Base-by-base conservation (phyloP, 441 rosid genomes). In the Erodium moschatum region DNA sequence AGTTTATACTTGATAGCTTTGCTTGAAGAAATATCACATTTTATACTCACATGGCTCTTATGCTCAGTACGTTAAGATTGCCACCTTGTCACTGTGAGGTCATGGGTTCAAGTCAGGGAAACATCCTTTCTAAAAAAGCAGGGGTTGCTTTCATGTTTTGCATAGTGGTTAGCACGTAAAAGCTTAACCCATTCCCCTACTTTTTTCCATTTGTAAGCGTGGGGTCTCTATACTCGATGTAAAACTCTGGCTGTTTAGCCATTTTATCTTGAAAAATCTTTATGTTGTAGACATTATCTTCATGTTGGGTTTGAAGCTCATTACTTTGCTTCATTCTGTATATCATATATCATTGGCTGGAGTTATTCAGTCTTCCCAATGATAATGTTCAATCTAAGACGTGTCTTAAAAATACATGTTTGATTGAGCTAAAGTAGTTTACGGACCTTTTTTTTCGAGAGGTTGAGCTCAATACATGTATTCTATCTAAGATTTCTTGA, bases 401-500 rank as follows among this genome's bases (percentile, higher is more conserved):
- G 38, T 33, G 38, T 5, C 38, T 33, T 3, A 33, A 33, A 33
- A 33, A 33, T 33, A 33, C 1, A 33, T 33, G 38, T 33, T 33
- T 33, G 38, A 33, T 33, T 33, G 38, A 33, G 38, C 38, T 33
- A 33, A 33, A 33, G 3, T 33, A 33, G 38, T 33, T 33, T 33
- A 33, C 6, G 3, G 4, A 5, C 4, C 38, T 33, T 33, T 33
- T 33, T 33, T 5, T 3, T 0, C 0, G 6, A 33, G 33, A 29
- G 33, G 33, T 29, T 29, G 33, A 29, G 33, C 33, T 29, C 33
- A 29, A 29, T 29, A 29, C 2, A 29, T 29, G 4, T 29, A 29
- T 29, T 29, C 1, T 29, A 29, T 29, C 33, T 29, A 72, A 27
- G 18, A 12, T 69, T 44, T 73, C 46, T 69, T 58, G 72, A 15